Base-by-base conservation (phyloP, 2,329 filamentous ascomycete species). In the Colletotrichum spinosum region DNA sequence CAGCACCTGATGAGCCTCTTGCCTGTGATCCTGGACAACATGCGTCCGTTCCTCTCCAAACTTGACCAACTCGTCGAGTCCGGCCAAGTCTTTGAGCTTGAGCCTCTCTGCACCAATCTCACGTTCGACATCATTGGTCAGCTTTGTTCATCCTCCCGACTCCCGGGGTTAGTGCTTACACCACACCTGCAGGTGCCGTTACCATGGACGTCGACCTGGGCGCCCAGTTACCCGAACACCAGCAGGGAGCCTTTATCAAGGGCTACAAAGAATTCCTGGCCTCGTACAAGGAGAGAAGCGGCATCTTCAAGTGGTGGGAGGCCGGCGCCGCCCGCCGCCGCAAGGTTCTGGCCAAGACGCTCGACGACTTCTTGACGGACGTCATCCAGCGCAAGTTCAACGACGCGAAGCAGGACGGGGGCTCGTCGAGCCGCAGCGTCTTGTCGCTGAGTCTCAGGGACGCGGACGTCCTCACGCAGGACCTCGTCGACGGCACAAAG, bases 51-150 rank as follows among this genome's bases (percentile, higher is more conserved):
- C 48, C 25, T 78, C 3, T 53, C 39, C 11, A 59, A 60, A n/a
- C 57, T 69, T 10, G 50, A 69, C 46, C 35, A 34, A 4, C 49
- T 57, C 13, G 65, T 42, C 15, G 4, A 12, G 4, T 65, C 51
- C 1, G 54, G 63, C 45, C 61, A 70, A 42, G 9, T 67, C 50
- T 67, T 51, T 33, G 42, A 66, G 8, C 55, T 77, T 4, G 71
- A 71, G 46, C 65, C 57, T 5, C 68, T 73, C 5, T 67, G 70
- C 33, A 71, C 72, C 5, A 73, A 73, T 45, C 69, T 80, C 4
- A 78, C 78, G 2, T 80, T 80, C 53, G 79, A 81, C 57, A 76
- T 79, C 13, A 79, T 80, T 46, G 69, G 49, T 64, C 15, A 9
- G 53, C 48, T 12, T 6, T 15, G n/a, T 34, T 6, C 8, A 10